phyloP scores from a whole-genome alignment of 345 rosid genomes.

The Citropsis articulata region DNA sequence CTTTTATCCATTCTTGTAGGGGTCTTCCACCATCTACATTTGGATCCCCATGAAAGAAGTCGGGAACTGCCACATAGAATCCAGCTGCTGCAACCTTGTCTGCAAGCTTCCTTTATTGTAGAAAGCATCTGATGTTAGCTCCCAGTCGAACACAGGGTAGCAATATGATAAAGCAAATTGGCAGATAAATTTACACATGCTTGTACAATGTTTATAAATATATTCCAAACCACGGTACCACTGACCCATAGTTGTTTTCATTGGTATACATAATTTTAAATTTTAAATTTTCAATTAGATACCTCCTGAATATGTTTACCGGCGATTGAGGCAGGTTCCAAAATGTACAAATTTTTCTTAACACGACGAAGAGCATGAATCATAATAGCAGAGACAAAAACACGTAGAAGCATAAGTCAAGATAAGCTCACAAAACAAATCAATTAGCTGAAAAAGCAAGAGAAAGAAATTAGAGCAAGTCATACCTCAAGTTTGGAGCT shows the following conservation, averaged over 20 bases:
- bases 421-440: not conserved
- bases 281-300: not conserved
- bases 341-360: not conserved
- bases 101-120: conserved; percentile 53
- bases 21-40: conserved; percentile 41
- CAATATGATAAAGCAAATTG: not conserved
- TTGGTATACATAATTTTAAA: not conserved
- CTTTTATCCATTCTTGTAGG: conserved; percentile 54
- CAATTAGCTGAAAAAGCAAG: too few species aligned
- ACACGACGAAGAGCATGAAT: not conserved
- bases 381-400: not conserved
- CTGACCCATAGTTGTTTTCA: too few species aligned
- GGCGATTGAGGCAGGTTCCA: not conserved
- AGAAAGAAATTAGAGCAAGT: not conserved
- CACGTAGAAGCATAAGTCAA: not conserved
- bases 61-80: conserved; percentile 66
- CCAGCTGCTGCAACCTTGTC: conserved; percentile 82
- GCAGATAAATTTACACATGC: not conserved
- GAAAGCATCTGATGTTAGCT: conserved; percentile 8
- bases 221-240: not conserved
- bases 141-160: not conserved
- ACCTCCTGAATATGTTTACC: not conserved
- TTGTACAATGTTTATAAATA: not conserved
- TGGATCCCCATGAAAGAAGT: conserved; percentile 66
- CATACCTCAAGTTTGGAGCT: conserved; percentile 81